Base-by-base conservation (phyloP, 2,329 filamentous ascomycete genomes). In the Colletotrichum aenigma region DNA sequence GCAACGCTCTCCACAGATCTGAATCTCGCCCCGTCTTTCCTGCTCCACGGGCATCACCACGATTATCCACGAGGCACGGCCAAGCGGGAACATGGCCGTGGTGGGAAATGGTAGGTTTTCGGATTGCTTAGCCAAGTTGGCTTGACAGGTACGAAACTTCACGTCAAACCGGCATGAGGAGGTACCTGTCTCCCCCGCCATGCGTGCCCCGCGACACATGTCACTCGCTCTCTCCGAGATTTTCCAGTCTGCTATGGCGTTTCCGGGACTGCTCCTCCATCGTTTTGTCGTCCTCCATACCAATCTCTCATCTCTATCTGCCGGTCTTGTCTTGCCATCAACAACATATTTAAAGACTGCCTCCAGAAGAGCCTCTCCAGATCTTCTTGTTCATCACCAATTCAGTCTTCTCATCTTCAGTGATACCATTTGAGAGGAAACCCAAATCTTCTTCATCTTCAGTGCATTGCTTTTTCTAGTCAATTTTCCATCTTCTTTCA, bases 1-100 rank as follows among this genome's bases (percentile, higher is more conserved):
- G 28, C 69, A 68, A 36, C 32, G n/a, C 72, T 66, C 70, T 75
- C 73, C 73, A 73, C 73, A 75, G 73, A 75, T 73, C 64, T 73
- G 73, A 67, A 58, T 72, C 64, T 64, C 26, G 73, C 73, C 73
- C 73, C 73, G 70, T 75, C 73, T 75, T 68, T 75, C 38, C 36
- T 68, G 43, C 70, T 76, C 74, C 74, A 69, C 65, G 61, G 48
- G 12, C 21, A 55, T 75, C 62, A 73, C 55, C 48, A 56, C 55
- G 21, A 73, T 60, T 58, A 55, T 73, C 70, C 70, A 73, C 65
- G 55, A 32, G 55, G n/a, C 32, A 62, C n/a, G 30, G 55, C 56
- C 38, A 69, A 43, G 68, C 38, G 56, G 65, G 15, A 34, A 52
- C 9, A 52, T 43, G 32, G 18, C 26, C 43, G 55, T 64, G 28